phyloP scores from a whole-genome alignment of 225 moss, liverwort and hornwort genomes.

The Pseudoscleropodium purum region DNA sequence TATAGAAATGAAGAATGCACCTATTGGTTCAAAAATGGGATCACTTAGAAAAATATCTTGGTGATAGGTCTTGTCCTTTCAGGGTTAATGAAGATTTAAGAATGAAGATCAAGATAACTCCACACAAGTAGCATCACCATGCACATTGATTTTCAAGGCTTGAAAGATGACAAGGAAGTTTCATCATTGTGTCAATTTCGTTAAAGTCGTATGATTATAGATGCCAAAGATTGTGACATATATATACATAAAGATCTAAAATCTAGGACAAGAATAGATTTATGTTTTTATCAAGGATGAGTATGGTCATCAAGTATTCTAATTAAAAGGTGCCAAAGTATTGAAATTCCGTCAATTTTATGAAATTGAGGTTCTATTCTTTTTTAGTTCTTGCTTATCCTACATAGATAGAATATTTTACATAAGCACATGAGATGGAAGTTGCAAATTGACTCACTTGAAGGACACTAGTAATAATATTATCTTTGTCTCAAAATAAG shows the following conservation, averaged over 20 bases:
- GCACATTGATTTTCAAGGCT: fast-evolving
- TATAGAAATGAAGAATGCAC: neutral
- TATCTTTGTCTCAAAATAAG: no score
- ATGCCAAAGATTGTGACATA: neutral
- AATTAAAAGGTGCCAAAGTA: neutral
- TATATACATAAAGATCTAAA: neutral
- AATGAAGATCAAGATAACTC: neutral
- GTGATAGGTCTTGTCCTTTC: neutral
- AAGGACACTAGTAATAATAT: neutral
- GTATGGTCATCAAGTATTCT: neutral
- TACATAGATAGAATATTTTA: neutral
- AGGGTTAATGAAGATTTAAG: neutral
- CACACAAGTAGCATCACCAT: neutral
- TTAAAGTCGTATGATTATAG: fast-evolving
- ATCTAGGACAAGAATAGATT: neutral
- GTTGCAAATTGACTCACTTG: neutral
- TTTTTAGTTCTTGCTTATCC: neutral
- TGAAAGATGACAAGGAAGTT: fast-evolving
- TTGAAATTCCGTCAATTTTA: neutral
- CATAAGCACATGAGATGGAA: neutral
- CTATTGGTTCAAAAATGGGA: neutral
- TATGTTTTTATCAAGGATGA: neutral
- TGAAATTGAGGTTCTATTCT: neutral
- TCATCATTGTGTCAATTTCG: neutral
- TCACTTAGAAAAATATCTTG: neutral